Evolutionary conservation across 2,329 filamentous ascomycete genomes (phyloP).

Genomic region (Ophiostoma novo-ulmi): DNA sequence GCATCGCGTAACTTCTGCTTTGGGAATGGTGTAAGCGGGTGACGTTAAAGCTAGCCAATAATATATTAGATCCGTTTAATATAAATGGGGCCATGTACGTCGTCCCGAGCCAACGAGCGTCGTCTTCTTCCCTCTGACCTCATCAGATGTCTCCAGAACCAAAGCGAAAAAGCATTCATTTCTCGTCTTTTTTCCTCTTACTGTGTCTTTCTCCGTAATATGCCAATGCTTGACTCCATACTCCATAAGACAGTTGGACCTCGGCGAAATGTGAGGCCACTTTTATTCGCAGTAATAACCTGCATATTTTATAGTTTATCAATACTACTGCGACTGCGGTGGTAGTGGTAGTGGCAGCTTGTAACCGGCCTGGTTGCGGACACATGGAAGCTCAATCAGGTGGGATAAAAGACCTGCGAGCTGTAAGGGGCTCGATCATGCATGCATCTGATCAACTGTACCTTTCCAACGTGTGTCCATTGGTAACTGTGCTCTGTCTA

Average conservation of each 20-base stretch:
- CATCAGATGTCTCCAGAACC: conserved; percentile 4
- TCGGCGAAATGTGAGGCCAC: not conserved
- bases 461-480: not conserved
- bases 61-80: not conserved
- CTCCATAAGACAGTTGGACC: not conserved
- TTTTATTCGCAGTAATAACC: not conserved
- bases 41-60: not conserved
- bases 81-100: not conserved
- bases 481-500: not conserved
- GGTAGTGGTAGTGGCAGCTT: not conserved
- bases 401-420: not conserved
- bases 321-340: too few species aligned
- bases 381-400: conserved; percentile 11
- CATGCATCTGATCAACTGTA: not conserved
- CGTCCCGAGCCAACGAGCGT: not conserved
- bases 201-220: not conserved
- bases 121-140: conserved; percentile 7
- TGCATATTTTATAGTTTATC: not conserved
- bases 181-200: not conserved
- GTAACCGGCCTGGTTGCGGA: not conserved
- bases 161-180: not conserved
- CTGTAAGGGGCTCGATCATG: not conserved
- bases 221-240: not conserved
- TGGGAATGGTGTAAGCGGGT: conserved; percentile 3
- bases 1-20: conserved; percentile 7